A percentile compares a stretch with the other conserved stretches of the same genome.
phyloP scores from a whole-genome alignment of 768 basidiomycete genomes.

The Mrakia blollopis region DNA sequence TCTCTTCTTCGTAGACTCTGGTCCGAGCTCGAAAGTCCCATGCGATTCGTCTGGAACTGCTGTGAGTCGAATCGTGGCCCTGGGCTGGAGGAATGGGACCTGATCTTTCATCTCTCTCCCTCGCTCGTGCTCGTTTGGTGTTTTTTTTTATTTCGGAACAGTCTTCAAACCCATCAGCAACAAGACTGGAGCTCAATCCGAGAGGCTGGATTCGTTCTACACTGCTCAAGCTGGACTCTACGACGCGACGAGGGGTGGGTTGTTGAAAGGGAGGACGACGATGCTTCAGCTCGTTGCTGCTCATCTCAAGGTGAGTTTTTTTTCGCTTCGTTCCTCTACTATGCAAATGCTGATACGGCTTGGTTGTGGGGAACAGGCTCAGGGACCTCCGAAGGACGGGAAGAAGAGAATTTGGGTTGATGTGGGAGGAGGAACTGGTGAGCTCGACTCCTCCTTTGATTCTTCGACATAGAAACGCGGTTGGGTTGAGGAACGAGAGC shows the following conservation, averaged over 20 bases:
- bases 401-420: slow-evolving; percentile 59
- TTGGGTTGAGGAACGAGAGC: not conserved
- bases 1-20: slow-evolving; percentile 4
- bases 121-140: too few relatives aligned
- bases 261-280: slow-evolving; percentile 57
- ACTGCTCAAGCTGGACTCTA: slow-evolving; percentile 66
- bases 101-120: too few relatives aligned
- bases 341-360: too few relatives aligned
- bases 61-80: not conserved
- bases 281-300: slow-evolving; percentile 65
- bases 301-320: slow-evolving; percentile 49
- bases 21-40: slow-evolving; percentile 14
- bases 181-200: slow-evolving; percentile 38
- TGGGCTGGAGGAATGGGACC: too few relatives aligned
- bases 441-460: not conserved
- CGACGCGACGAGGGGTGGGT: slow-evolving; percentile 58
- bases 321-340: not conserved
- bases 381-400: slow-evolving; percentile 37
- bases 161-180: slow-evolving; percentile 29
- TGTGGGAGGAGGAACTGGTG: slow-evolving; percentile 64
- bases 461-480: too few relatives aligned
- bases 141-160: too few relatives aligned
- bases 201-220: slow-evolving; percentile 53
- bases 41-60: slow-evolving; percentile 30
- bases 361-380: slow-evolving; percentile 35